phyloP scores from a whole-genome alignment of 805 yeast species.

The Jamesozyma jinghongensis region DNA sequence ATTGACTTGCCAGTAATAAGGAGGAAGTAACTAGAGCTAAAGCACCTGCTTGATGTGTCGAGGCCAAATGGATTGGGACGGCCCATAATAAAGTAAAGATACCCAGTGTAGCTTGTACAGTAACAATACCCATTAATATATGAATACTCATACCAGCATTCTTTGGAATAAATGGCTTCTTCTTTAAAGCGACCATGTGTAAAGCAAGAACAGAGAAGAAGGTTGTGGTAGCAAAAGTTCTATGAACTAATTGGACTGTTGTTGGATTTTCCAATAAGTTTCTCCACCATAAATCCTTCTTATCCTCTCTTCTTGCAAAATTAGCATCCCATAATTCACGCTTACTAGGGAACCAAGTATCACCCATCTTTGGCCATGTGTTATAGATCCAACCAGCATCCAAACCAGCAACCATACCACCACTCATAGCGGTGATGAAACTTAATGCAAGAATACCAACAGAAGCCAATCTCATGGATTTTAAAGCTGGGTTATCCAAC shows the following conservation, averaged over 20 bases:
- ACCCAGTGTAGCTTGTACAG: slow-evolving; percentile 79
- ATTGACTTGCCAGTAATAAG: slow-evolving; percentile 49
- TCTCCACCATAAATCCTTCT: slow-evolving; percentile 80
- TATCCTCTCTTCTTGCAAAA: slow-evolving; percentile 57
- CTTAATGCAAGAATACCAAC: slow-evolving; percentile 55
- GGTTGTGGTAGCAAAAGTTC: slow-evolving; percentile 75
- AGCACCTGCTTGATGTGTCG: slow-evolving; percentile 96
- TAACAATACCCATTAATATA: slow-evolving; percentile 71
- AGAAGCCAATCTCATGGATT: slow-evolving; percentile 47
- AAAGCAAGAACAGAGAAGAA: slow-evolving; percentile 59
- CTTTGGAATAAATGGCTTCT: slow-evolving; percentile 49
- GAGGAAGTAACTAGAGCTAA: slow-evolving; percentile 76
- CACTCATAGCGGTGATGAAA: slow-evolving; percentile 89
- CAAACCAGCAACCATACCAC: slow-evolving; percentile 95
- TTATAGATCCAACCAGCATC: slow-evolving; percentile 97
- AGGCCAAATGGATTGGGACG: slow-evolving; percentile 89
- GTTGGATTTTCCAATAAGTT: slow-evolving; percentile 91
- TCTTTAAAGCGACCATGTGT: slow-evolving; percentile 57
- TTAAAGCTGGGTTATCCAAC: slow-evolving; percentile 53
- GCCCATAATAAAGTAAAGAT: slow-evolving; percentile 75
- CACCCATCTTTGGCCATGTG: slow-evolving; percentile 96
- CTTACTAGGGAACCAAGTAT: slow-evolving; percentile 61
- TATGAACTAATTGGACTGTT: slow-evolving; percentile 86
- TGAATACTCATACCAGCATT: slow-evolving; percentile 49
- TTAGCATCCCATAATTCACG: slow-evolving; percentile 69